Evolutionary conservation across 495 filamentous ascomycete species (phyloP), one percentile per base, ranked within the genome.

Genomic region (Podospora pseudopauciseta): DNA sequence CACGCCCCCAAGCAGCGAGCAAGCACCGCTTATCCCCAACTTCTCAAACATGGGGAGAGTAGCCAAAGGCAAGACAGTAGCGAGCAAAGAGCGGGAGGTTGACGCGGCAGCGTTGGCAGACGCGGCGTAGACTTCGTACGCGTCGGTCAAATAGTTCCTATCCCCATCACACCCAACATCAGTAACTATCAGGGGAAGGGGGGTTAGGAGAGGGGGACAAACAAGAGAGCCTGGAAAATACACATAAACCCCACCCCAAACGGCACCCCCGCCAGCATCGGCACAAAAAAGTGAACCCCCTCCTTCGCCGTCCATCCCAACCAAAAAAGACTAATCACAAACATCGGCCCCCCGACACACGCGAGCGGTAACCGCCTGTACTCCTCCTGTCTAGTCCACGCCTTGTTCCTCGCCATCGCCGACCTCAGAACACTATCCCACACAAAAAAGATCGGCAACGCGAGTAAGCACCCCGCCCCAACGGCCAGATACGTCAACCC

Each of bases 71-170:
- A 90, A 78, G 3, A 86, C 77, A 0, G 89, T 89, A 0, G 88
- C 91, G 23, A 90, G 81, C 16, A 90, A 78, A 44, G 83, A 86
- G 1, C 91, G 81, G 32, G 84, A 77, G 61, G 85, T 86, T 0
- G 84, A 85, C 0, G 88, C 84, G 0, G 89, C 89, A 0, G 91
- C 89, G 71, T 90, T 81, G 1, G 91, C 91, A 20, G 82, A 86
- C 4, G 91, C 91, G 1, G 91, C 88, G 74, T 87, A 92, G 64
- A 89, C 85, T 63, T 86, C 85, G 76, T 94, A 93, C 11, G 90
- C 90, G 72, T 94, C 91, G 13, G 89, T 89, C 27, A 92, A 80
- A 68, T 92, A 93, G 70, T 91, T 92, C 4, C 91, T 78, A 23
- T 23, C 23, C 23, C 23, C 23, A 23, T 23, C 23, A 0, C 84